phyloP scores from a whole-genome alignment of 2,329 filamentous ascomycete species.

The Phaeomoniella chlamydospora region DNA sequence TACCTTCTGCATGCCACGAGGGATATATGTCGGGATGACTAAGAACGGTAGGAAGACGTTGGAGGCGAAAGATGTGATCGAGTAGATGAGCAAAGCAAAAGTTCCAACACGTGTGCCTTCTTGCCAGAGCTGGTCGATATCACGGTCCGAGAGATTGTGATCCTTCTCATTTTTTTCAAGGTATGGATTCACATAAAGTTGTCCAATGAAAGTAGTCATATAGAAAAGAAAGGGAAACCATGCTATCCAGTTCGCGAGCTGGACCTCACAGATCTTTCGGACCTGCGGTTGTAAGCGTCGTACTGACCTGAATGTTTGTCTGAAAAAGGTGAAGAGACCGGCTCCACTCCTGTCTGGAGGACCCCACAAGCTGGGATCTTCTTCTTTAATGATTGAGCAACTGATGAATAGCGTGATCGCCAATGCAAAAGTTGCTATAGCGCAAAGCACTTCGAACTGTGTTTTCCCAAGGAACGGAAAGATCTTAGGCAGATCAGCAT shows the following conservation, averaged over 20 bases:
- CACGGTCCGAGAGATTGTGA: constrained; percentile 58
- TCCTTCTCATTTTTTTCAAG: constrained; percentile 46
- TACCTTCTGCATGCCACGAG: constrained; percentile 1
- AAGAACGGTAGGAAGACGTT: constrained; percentile 79
- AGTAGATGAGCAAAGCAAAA: constrained; percentile 77
- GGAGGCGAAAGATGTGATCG: constrained; percentile 65
- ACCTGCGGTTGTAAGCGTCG: constrained; percentile 69
- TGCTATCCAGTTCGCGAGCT: constrained; percentile 82
- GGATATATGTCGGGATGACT: constrained; percentile 65
- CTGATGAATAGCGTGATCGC: constrained; percentile 56
- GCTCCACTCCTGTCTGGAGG: constrained; percentile 43
- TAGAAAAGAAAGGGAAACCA: constrained; percentile 97
- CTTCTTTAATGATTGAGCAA: constrained; percentile 55
- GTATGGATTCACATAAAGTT: constrained; percentile 78
- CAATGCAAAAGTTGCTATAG: constrained; percentile 65
- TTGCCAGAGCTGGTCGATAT: constrained; percentile 72
- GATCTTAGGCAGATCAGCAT: constrained; percentile 59
- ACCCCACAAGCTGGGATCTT: constrained; percentile 63
- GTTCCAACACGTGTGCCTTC: constrained; percentile 75
- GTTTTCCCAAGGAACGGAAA: constrained; percentile 71
- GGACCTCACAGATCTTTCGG: constrained; percentile 63
- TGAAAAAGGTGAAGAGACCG: constrained; percentile 67
- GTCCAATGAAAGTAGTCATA: constrained; percentile 82
- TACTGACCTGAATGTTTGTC: constrained; percentile 61
- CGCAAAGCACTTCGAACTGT: constrained; percentile 87